Evolutionary conservation across 2,329 filamentous ascomycete species (phyloP).

Genomic region (Aspergillus sp.): DNA sequence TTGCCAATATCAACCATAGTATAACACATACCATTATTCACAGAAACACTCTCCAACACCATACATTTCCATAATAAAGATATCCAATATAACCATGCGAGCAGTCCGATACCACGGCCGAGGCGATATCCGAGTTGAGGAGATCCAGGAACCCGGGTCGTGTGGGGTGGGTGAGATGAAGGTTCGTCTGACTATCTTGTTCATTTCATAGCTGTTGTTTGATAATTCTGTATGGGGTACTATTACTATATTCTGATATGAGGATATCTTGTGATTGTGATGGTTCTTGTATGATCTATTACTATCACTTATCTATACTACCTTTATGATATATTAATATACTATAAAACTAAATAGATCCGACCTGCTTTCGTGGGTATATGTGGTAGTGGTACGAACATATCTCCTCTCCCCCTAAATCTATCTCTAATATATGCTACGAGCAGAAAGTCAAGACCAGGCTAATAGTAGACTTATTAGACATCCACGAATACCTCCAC

Average conservation of each 20-base stretch:
- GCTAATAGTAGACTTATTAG: constrained; percentile 22
- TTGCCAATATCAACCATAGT: too few relatives aligned
- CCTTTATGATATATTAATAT: neutral
- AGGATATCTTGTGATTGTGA: neutral
- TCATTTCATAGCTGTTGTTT: too few relatives aligned
- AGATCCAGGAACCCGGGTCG: constrained; percentile 34
- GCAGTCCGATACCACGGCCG: constrained; percentile 41
- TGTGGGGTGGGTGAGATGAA: constrained; percentile 56
- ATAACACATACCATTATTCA: too few relatives aligned
- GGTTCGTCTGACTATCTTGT: constrained; percentile 12
- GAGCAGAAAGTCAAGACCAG: neutral
- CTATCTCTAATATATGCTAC: neutral
- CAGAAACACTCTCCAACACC: too few relatives aligned
- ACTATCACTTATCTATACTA: too few relatives aligned
- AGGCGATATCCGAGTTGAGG: constrained; percentile 39
- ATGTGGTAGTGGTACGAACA: constrained; percentile 33
- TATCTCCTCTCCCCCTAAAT: neutral
- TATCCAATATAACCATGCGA: constrained; percentile 16
- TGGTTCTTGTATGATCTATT: too few relatives aligned
- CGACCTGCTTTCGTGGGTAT: constrained; percentile 40
- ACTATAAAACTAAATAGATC: constrained; percentile 14
- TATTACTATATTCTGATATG: neutral
- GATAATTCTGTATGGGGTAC: too few relatives aligned
- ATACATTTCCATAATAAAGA: neutral
- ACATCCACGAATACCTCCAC: constrained; percentile 57